These are phyloP conservation scores for Thinopyrum elongatum DNA, from an alignment of 176 grass and related monocot species.

Conservation along the genomic window DNA sequence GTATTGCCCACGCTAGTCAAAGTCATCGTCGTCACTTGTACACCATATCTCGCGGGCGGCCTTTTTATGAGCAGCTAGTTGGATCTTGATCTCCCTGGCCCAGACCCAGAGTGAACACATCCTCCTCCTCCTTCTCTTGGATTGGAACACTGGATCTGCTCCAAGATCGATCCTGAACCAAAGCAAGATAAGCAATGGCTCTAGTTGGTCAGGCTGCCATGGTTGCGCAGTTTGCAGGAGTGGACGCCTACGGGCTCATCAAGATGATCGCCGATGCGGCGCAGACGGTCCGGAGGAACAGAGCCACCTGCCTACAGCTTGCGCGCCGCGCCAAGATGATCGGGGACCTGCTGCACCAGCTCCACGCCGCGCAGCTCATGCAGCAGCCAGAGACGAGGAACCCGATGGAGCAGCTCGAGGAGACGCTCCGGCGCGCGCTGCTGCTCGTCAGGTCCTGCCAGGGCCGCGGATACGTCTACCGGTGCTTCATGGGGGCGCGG, in stretches of 20 bases:
- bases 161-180: background rate
- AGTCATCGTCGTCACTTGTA: background rate
- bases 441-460: conserved; percentile 58
- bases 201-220: conserved; percentile 51
- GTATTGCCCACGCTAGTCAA: background rate
- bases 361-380: conserved; percentile 55
- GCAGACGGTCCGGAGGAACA: conserved; percentile 53
- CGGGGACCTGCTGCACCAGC: conserved; percentile 54
- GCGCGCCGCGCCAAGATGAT: conserved; percentile 62
- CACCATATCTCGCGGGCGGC: background rate
- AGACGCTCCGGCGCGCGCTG: conserved; percentile 48
- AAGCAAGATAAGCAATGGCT: conserved; percentile 38
- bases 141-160: background rate
- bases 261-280: conserved; percentile 60
- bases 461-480: conserved; percentile 57
- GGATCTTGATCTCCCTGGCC: background rate
- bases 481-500: conserved; percentile 53
- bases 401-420: conserved; percentile 64
- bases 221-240: conserved; percentile 69
- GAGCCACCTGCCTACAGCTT: conserved; percentile 50
- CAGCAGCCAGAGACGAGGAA: conserved; percentile 61
- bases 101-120: background rate
- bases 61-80: background rate
- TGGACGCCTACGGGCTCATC: conserved; percentile 71
- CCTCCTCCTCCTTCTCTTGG: background rate